Percentiles rank a stretch among this genome's conserved stretches.
phyloP scores from a whole-genome alignment of 1,284 basidiomycete species.

The Trichosporon inkin region DNA sequence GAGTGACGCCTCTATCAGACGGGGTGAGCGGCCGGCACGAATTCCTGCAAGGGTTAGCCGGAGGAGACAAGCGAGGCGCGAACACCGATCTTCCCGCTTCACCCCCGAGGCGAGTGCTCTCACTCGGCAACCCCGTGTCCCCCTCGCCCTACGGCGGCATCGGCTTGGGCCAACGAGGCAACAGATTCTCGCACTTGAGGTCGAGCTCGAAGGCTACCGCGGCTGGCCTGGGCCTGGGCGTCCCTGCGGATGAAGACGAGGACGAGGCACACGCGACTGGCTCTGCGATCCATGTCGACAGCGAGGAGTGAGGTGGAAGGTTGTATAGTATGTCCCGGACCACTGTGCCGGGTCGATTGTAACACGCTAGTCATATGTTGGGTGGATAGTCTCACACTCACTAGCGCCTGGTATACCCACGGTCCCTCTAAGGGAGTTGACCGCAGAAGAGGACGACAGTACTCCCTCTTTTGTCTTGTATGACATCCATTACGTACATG shows the following conservation, averaged over 20 bases:
- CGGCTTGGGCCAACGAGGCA: constrained; percentile 19
- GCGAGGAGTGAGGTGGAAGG: background rate
- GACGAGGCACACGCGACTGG: constrained; percentile 10
- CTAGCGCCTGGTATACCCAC: background rate
- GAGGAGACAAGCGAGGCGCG: constrained; percentile 8
- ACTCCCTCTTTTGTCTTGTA: background rate
- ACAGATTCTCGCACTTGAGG: constrained; percentile 33
- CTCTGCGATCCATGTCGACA: background rate
- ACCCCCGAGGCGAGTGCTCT: constrained; percentile 26
- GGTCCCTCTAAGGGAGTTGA: background rate
- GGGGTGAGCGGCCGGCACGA: constrained; percentile 34
- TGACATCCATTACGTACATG: constrained; percentile 4
- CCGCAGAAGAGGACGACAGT: background rate
- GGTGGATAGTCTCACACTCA: background rate
- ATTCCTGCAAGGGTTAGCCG: constrained; percentile 30
- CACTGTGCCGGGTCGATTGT: background rate
- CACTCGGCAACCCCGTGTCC: constrained; percentile 31
- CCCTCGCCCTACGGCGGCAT: constrained; percentile 34
- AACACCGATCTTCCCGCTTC: constrained; percentile 17
- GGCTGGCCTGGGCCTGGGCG: constrained; percentile 23
- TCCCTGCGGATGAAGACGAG: constrained; percentile 27
- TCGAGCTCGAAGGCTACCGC: constrained; percentile 27
- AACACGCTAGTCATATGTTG: background rate
- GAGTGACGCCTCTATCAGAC: constrained; percentile 24
- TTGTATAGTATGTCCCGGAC: background rate